Conservation (phyloP, 1,284 basidiomycete genomes). For the Abortiporus biennis region DNA sequence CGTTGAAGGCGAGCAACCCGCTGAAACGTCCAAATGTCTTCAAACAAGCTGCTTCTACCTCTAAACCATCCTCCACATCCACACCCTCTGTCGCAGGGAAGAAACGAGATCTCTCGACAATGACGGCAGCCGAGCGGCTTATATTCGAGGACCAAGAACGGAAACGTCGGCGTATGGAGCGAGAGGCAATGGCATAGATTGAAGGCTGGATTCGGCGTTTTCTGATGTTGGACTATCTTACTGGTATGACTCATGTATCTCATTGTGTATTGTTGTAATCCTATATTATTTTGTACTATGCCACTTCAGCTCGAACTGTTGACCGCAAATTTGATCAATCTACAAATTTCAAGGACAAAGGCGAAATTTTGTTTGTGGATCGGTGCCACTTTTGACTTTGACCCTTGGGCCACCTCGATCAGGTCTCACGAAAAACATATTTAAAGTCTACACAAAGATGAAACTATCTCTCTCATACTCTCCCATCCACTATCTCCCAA, state of each 20-base stretch:
- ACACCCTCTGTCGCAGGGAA: conserved; percentile 22
- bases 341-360: too few species aligned
- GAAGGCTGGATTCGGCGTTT: too few species aligned
- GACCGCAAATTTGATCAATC: too few species aligned
- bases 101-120: conserved; percentile 48
- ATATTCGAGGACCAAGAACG: conserved; percentile 86
- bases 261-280: too few species aligned
- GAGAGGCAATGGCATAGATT: conserved; percentile 33
- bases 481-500: not conserved
- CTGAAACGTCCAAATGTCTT: conserved; percentile 74
- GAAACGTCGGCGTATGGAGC: conserved; percentile 67
- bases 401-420: too few species aligned
- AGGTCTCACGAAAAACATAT: too few species aligned
- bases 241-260: too few species aligned
- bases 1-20: conserved; percentile 39
- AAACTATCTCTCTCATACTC: not conserved
- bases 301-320: too few species aligned
- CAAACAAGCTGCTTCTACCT: conserved; percentile 38
- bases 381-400: too few species aligned
- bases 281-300: too few species aligned
- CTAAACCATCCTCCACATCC: conserved; percentile 11
- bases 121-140: conserved; percentile 80
- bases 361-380: too few species aligned
- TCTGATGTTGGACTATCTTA: too few species aligned
- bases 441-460: not conserved